These are phyloP conservation scores for Prunus fruticosa DNA, from an alignment of 306 rosid genomes.

Conservation along the genomic window DNA sequence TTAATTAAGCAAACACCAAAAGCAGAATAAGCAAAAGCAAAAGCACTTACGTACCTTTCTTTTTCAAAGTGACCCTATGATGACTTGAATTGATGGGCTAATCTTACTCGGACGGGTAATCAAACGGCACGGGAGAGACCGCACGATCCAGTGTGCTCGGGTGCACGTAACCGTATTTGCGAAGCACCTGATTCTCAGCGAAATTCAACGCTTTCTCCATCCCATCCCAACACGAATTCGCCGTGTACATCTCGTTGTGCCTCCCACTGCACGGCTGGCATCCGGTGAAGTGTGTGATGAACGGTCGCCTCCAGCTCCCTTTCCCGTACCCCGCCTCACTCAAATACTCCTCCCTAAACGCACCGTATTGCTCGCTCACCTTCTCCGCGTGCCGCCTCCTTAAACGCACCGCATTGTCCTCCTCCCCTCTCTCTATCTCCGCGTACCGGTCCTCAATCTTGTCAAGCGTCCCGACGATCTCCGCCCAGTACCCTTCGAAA, in stretches of 20 bases:
- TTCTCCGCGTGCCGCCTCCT: conserved; percentile 78
- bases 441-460: conserved; percentile 34
- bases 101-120: conserved; percentile 41
- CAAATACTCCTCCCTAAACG: conserved; percentile 43
- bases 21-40: not conserved
- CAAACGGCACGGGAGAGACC: conserved; percentile 51
- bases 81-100: not conserved
- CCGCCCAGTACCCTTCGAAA: conserved; percentile 82
- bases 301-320: conserved; percentile 69
- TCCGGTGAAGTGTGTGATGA: conserved; percentile 82
- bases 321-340: conserved; percentile 33
- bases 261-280: conserved; percentile 92
- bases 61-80: not conserved
- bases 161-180: conserved; percentile 57
- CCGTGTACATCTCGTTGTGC: conserved; percentile 57
- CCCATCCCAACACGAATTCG: conserved; percentile 65
- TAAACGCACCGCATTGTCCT: conserved; percentile 18
- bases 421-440: conserved; percentile 41
- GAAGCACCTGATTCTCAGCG: conserved; percentile 84
- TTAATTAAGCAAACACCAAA: not conserved
- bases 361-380: conserved; percentile 60
- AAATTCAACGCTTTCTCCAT: conserved; percentile 65
- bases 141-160: conserved; percentile 29
- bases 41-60: not conserved
- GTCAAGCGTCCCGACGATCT: conserved; percentile 37